Evolutionary conservation across 2,329 filamentous ascomycete genomes (phyloP), one percentile per base, ranked within the genome.

Genomic region (Talaromyces marneffei): DNA sequence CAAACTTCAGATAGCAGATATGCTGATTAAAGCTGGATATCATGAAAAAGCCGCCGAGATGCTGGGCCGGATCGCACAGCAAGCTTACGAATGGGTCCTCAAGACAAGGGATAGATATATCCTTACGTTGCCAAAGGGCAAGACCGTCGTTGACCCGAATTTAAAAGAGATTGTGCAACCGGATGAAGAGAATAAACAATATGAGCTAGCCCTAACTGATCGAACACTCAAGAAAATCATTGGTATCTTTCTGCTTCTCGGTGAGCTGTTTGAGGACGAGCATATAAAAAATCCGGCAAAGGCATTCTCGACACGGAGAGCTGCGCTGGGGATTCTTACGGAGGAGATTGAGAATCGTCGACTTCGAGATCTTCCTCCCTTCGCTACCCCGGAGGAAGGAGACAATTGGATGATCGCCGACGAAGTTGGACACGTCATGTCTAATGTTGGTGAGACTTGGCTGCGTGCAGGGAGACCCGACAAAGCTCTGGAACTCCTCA

Each of bases 401-500:
- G 67, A 71, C 33, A 65, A 70, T 40, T 78, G 75, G 70, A 55
- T 78, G 68, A 75, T 69, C 48, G 67, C 74, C 27, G 67, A 71
- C 53, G 75, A 80, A 69, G 72, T 73, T 59, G 72, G 70, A 4
- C 67, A 68, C 10, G 66, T 66, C 8, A 63, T 71, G 62, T 60
- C 70, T 84, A 88, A 90, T 12, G 82, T 97, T 25, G 93, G 85
- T 18, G 83, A 87, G 62, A 86, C 87, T 67, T 97, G 96, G 74
- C 86, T 90, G 70, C 81, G 83, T 54, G 86, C 85, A 67, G 84
- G 87, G 48, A 85, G 90, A 67, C 88, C 91, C 70, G 90, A 93
- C 66, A 85, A 97, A 1, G 89, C 92, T 5, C 84, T 92, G 23
- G 92, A 92, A 3, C 81, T 97, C 31, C 96, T 92, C 72, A 85